Base-by-base conservation (phyloP, 495 filamentous ascomycete species). In the Tuber microsphaerosporum region DNA sequence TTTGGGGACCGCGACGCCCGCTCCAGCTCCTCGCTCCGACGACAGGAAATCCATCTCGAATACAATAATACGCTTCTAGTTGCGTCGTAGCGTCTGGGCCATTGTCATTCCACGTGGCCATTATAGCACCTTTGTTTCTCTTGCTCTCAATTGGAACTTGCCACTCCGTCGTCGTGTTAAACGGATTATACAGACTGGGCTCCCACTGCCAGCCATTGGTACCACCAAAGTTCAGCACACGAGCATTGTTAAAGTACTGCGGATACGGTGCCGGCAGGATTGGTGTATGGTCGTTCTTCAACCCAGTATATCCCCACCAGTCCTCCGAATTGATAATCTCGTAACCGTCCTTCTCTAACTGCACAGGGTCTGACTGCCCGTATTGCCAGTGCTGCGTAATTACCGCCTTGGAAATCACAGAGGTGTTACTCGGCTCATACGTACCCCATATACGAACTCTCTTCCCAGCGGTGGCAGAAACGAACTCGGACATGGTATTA, bases 301-400 rank as follows among this genome's bases (percentile, higher is more conserved):
- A 72, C 17, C 85, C 85, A 78, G 88, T 86, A 74, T 89, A 89
- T 0, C 85, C 87, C 87, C 87, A 89, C 85, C 85, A 86, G 74
- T 89, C 88, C 44, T 89, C 85, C 1, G 86, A 88, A 73, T 89
- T 89, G 75, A 89, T 84, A 56, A 87, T 48, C 8, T 84, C 74
- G 74, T 88, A 88, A 9, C 85, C 86, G 2, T 83, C 75, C 0
- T 75, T 75, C 20, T 84, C 83, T 0, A 89, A 82, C 14, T 73
- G 74, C 10, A 87, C 82, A 0, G 87, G 87, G 51, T 89, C 87
- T 0, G 87, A 89, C 72, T 89, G 85, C 22, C 87, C 88, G 75
- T 87, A 87, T 73, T 89, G 87, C 88, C 88, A 89, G 75, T 89
- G 88, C 79, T 89, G 87, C 16, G 86, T 85, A 17, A 85, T 86